Conservation (phyloP, 139 green algal genomes). For the Coccomyxa sp. region DNA sequence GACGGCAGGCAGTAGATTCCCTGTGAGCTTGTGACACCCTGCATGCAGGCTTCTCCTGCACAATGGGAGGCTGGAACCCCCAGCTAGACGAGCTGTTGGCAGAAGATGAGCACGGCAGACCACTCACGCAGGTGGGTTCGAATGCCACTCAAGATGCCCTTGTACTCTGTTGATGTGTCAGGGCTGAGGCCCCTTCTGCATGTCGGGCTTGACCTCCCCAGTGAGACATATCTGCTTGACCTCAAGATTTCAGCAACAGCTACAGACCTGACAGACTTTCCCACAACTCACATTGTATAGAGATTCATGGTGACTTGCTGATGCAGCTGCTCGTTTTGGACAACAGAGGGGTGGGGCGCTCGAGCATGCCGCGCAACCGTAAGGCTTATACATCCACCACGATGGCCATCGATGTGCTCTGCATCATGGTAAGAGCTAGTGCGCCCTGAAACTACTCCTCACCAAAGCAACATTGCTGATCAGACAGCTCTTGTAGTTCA, state of each 20-base stretch:
- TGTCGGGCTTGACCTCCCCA: no score
- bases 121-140: not conserved
- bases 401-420: conserved; percentile 51
- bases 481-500: not conserved
- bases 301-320: no score
- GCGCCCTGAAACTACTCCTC: no score
- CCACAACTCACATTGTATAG: no score
- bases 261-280: no score
- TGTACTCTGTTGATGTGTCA: no score
- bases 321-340: conserved; percentile 44
- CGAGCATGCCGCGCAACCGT: conserved; percentile 15
- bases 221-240: no score
- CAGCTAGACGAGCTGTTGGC: conserved; percentile 22
- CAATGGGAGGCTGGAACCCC: conserved; percentile 16
- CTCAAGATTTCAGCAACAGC: no score
- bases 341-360: conserved; percentile 57
- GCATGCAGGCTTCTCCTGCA: conserved; percentile 12
- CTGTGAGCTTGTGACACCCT: not conserved
- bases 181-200: no score
- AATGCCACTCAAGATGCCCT: no score
- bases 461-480: not conserved
- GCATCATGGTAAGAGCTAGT: conserved; percentile 14
- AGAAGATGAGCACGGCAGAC: not conserved
- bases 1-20: not conserved
- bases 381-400: conserved; percentile 38